Percentiles rank a stretch among this genome's conserved stretches.
phyloP scores from a whole-genome alignment of 2,329 filamentous ascomycete genomes.

The Venturia effusa region DNA sequence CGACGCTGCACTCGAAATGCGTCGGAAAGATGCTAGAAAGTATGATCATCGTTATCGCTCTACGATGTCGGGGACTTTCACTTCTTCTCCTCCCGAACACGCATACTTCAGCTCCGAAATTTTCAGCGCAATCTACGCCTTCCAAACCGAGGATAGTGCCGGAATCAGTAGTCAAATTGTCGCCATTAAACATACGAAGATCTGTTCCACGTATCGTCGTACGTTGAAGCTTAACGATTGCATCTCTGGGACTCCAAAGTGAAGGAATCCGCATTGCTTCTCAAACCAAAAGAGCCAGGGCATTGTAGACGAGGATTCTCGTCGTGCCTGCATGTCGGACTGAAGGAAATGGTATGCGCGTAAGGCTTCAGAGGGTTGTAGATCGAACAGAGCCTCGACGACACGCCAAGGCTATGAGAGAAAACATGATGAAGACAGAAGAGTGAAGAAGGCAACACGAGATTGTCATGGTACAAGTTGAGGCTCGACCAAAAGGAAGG shows the following conservation, averaged over 20 bases:
- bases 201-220: too few species aligned
- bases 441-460: too few species aligned
- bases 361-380: not conserved
- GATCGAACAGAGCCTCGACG: not conserved
- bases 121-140: conserved; percentile 39
- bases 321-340: conserved; percentile 42
- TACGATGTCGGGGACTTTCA: conserved; percentile 29
- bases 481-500: too few species aligned
- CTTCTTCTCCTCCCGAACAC: not conserved
- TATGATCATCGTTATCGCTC: conserved; percentile 37
- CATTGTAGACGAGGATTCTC: conserved; percentile 79
- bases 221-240: too few species aligned
- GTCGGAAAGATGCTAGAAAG: conserved; percentile 48
- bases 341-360: not conserved
- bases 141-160: conserved; percentile 33
- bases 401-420: not conserved
- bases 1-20: conserved; percentile 32
- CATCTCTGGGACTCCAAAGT: too few species aligned
- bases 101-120: not conserved
- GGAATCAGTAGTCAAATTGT: too few species aligned
- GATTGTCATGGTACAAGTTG: too few species aligned
- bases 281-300: conserved; percentile 56
- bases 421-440: not conserved
- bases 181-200: too few species aligned
- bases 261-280: too few species aligned